Conservation (phyloP, 345 rosid species). For the Psidium friedrichsthalianum region DNA sequence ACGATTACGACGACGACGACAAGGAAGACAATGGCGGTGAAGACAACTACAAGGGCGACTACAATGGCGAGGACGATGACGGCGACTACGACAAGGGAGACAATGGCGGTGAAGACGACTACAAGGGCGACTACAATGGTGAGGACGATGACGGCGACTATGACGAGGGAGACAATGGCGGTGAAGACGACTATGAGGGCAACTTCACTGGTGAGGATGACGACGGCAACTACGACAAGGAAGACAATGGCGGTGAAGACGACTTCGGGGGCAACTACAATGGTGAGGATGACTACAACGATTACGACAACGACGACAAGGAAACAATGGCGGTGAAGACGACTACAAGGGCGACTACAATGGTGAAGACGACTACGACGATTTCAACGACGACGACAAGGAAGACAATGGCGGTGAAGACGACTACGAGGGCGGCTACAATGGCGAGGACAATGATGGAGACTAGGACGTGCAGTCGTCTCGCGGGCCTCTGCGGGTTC, state of each 20-base stretch:
- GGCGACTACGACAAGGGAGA: neutral
- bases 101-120: constrained; percentile 26
- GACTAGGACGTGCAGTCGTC: neutral
- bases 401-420: no score
- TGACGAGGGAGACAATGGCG: no score
- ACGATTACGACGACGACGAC: neutral
- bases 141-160: constrained; percentile 12
- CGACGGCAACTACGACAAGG: neutral
- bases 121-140: neutral
- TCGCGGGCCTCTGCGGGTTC: no score
- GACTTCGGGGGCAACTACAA: neutral
- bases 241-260: constrained; percentile 33
- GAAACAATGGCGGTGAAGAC: constrained; percentile 32
- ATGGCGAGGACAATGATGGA: constrained; percentile 1
- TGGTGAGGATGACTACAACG: no score
- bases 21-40: constrained; percentile 26
- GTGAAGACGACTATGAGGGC: no score
- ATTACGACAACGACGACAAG: neutral
- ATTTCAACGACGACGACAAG: no score
- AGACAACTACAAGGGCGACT: constrained; percentile 5
- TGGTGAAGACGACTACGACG: neutral
- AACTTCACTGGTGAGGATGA: no score
- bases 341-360: neutral
- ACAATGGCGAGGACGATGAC: neutral
- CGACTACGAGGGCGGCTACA: no score